phyloP scores from a whole-genome alignment of 225 moss, liverwort and hornwort genomes.

The Neckera pumila region DNA sequence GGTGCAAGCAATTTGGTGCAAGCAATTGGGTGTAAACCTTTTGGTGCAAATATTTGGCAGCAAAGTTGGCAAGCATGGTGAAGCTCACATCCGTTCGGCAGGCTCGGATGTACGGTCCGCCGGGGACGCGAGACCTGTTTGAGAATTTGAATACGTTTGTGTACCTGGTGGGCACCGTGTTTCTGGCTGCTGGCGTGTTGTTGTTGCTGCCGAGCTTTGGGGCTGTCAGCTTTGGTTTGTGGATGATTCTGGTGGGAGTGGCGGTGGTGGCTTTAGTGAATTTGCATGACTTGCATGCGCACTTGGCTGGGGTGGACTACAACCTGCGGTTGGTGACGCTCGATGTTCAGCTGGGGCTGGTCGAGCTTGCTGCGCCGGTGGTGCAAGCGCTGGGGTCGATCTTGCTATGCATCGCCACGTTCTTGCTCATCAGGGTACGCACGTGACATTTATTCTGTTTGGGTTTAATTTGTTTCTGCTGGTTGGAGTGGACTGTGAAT shows the following conservation, averaged over 20 bases:
- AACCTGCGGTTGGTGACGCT: slow-evolving; percentile 17
- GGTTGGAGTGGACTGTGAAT: too few species aligned
- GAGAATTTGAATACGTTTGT: slow-evolving; percentile 50
- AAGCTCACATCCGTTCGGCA: slow-evolving; percentile 64
- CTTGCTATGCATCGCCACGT: slow-evolving; percentile 35
- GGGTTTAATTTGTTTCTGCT: not conserved
- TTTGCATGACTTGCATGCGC: slow-evolving; percentile 60
- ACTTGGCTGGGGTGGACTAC: slow-evolving; percentile 61
- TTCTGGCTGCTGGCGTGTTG: slow-evolving; percentile 36
- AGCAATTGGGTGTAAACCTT: too few species aligned
- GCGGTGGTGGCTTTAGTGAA: slow-evolving; percentile 38
- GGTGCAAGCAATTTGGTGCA: too few species aligned
- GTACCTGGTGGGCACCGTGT: slow-evolving; percentile 39
- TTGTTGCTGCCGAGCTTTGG: slow-evolving; percentile 44
- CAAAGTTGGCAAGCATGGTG: slow-evolving; percentile 33
- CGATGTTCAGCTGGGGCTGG: slow-evolving; percentile 44
- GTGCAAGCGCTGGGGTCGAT: slow-evolving; percentile 55
- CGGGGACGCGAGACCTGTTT: slow-evolving; percentile 16
- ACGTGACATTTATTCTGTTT: not conserved
- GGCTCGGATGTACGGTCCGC: slow-evolving; percentile 45
- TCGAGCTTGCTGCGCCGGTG: slow-evolving; percentile 52
- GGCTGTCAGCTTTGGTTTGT: slow-evolving; percentile 5
- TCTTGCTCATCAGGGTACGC: slow-evolving; percentile 36
- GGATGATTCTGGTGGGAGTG: slow-evolving; percentile 34
- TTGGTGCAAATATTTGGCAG: not conserved